These are phyloP conservation scores for Capronia epimyces DNA, from an alignment of 2,329 filamentous ascomycete genomes.

Conservation along the genomic window DNA sequence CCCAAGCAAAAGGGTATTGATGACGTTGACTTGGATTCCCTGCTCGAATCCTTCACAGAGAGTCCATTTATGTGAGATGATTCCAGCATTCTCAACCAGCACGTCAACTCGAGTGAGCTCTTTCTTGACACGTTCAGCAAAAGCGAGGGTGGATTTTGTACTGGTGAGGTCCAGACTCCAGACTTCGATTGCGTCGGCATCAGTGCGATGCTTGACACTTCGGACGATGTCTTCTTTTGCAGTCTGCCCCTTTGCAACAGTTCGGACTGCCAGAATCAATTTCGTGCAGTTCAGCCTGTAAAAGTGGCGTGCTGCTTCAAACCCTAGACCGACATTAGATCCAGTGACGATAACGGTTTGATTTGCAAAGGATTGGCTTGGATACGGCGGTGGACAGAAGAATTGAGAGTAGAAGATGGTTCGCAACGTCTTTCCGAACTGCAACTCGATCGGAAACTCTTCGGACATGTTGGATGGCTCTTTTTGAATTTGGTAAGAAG, in stretches of 20 bases:
- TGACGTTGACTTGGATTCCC: conserved; percentile 31
- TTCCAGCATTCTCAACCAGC: conserved; percentile 38
- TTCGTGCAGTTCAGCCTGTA: conserved; percentile 37
- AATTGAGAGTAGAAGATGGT: conserved; percentile 26
- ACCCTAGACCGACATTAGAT: conserved; percentile 45
- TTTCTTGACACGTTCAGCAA: conserved; percentile 32
- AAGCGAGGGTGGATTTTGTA: conserved; percentile 34
- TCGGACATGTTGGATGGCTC: too few relatives aligned
- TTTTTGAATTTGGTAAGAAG: too few relatives aligned
- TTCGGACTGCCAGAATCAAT: conserved; percentile 45
- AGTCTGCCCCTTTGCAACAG: conserved; percentile 40
- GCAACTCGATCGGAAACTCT: too few relatives aligned
- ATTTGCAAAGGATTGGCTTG: conserved; percentile 16
- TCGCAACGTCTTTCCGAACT: too few relatives aligned
- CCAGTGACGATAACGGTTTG: conserved; percentile 47
- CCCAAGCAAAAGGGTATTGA: conserved; percentile 30
- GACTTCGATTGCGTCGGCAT: conserved; percentile 36
- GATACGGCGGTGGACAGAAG: conserved; percentile 20
- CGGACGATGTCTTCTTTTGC: conserved; percentile 40
- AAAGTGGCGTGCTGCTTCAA: conserved; percentile 43
- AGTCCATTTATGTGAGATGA: conserved; percentile 28
- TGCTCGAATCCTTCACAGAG: conserved; percentile 21
- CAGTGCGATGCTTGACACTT: conserved; percentile 28
- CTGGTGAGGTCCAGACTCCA: conserved; percentile 44
- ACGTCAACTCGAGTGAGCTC: conserved; percentile 34